phyloP scores from a whole-genome alignment of 257 asterid species.

The Solanum sejunctum region DNA sequence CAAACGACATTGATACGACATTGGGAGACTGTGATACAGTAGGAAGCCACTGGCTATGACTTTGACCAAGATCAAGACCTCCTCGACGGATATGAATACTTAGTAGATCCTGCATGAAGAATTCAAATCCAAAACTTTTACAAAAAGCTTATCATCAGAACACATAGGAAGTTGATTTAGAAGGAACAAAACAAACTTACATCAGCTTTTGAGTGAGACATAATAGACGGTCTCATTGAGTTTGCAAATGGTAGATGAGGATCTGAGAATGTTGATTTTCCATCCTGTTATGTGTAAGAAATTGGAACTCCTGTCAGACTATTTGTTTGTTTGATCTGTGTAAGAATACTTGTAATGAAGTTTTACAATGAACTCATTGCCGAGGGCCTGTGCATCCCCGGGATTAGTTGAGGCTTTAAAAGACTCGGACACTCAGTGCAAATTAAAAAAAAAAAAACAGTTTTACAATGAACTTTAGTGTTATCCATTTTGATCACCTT shows the following conservation, averaged over 20 bases:
- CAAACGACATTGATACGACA: conserved; percentile 84
- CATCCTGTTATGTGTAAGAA: conserved; percentile 26
- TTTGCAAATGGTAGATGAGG: conserved; percentile 49
- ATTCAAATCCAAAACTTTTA: background rate
- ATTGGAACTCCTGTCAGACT: background rate
- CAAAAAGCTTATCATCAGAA: background rate
- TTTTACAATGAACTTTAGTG: background rate
- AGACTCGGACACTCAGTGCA: too few relatives aligned
- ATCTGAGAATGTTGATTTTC: conserved; percentile 49
- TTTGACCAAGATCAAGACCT: conserved; percentile 66
- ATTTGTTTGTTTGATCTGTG: background rate
- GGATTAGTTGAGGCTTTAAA: too few relatives aligned
- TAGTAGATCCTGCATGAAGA: conserved; percentile 50
- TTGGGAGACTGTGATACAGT: conserved; percentile 76
- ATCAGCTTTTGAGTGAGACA: conserved; percentile 64
- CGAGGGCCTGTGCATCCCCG: too few relatives aligned
- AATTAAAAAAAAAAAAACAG: background rate
- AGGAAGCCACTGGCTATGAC: conserved; percentile 86
- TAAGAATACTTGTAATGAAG: background rate
- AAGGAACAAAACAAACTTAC: conserved; percentile 20
- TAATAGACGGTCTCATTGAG: conserved; percentile 45
- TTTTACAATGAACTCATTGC: background rate
- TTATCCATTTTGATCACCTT: background rate
- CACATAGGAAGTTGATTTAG: background rate
- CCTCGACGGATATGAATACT: conserved; percentile 71